Conservation (phyloP, 2,329 filamentous ascomycete species). For the Penicillium sp. region DNA sequence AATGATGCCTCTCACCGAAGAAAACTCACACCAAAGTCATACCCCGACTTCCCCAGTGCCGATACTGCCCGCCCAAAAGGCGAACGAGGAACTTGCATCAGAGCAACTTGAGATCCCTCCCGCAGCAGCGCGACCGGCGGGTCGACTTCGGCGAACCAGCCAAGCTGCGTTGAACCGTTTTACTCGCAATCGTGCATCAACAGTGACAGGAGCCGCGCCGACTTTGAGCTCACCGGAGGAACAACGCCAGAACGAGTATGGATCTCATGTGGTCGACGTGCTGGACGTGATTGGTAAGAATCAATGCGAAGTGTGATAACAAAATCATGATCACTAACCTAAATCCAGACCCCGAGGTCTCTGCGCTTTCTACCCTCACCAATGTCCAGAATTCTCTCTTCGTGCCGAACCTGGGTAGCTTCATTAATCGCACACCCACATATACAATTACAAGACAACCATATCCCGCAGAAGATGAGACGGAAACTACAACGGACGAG, state of each 20-base stretch:
- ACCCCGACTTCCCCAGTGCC: conserved; percentile 4
- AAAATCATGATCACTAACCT: conserved; percentile 24
- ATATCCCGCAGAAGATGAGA: conserved; percentile 36
- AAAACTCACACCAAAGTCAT: conserved; percentile 26
- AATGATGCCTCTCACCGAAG: conserved; percentile 35
- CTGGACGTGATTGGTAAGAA: conserved; percentile 66
- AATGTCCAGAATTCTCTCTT: conserved; percentile 91
- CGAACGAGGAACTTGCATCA: conserved; percentile 7
- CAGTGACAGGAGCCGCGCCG: conserved; percentile 26
- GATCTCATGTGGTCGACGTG: conserved; percentile 63
- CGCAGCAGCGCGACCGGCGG: conserved; percentile 15
- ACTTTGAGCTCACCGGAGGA: conserved; percentile 10
- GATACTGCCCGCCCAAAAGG: not conserved
- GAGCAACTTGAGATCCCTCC: conserved; percentile 18
- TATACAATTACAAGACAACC: conserved; percentile 65
- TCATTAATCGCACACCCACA: conserved; percentile 73
- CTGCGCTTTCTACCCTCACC: conserved; percentile 77
- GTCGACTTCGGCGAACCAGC: conserved; percentile 35
- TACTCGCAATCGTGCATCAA: conserved; percentile 35
- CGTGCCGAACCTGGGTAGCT: conserved; percentile 73
- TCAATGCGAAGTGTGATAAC: not conserved
- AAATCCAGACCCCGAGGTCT: conserved; percentile 71
- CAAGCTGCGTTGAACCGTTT: conserved; percentile 32
- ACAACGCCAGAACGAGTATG: conserved; percentile 51
- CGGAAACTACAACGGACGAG: conserved; percentile 29